phyloP scores from a whole-genome alignment of 805 yeast species.

The Candida tallmaniae region DNA sequence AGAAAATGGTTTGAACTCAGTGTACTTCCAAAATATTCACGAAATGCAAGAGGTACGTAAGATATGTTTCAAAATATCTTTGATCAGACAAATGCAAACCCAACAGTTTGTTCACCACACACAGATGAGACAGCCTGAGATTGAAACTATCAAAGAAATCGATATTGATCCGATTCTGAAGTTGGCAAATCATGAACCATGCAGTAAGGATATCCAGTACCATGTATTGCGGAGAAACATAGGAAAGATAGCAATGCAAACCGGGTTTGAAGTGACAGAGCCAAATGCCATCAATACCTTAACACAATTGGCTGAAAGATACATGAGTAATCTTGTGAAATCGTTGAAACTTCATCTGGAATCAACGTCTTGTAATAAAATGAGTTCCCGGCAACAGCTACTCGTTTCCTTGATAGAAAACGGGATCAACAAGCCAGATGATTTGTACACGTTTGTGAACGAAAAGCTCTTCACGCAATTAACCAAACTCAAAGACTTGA shows the following conservation, averaged over 20 bases:
- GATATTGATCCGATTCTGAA: constrained; percentile 85
- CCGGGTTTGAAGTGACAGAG: constrained; percentile 85
- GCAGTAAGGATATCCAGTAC: constrained; percentile 57
- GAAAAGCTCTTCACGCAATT: constrained; percentile 70
- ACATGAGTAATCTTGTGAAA: constrained; percentile 67
- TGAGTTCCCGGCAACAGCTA: constrained; percentile 43
- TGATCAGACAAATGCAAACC: constrained; percentile 87
- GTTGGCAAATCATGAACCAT: constrained; percentile 61
- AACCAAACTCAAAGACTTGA: constrained; percentile 63
- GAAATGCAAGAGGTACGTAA: constrained; percentile 86
- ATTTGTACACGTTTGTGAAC: constrained; percentile 65
- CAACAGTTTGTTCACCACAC: constrained; percentile 71
- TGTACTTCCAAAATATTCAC: constrained; percentile 60
- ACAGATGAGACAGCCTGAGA: constrained; percentile 66
- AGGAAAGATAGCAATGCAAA: constrained; percentile 80
- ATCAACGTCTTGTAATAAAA: constrained; percentile 45
- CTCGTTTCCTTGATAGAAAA: constrained; percentile 70
- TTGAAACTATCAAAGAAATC: constrained; percentile 54
- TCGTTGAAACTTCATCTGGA: constrained; percentile 71
- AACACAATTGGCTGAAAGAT: constrained; percentile 80
- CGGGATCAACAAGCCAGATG: constrained; percentile 79
- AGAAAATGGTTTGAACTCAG: constrained; percentile 55
- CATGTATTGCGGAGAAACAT: constrained; percentile 64
- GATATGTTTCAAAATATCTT: constrained; percentile 80
- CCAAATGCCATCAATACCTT: constrained; percentile 72